phyloP scores from a whole-genome alignment of 345 rosid species.

The Eucalyptus pumila region DNA sequence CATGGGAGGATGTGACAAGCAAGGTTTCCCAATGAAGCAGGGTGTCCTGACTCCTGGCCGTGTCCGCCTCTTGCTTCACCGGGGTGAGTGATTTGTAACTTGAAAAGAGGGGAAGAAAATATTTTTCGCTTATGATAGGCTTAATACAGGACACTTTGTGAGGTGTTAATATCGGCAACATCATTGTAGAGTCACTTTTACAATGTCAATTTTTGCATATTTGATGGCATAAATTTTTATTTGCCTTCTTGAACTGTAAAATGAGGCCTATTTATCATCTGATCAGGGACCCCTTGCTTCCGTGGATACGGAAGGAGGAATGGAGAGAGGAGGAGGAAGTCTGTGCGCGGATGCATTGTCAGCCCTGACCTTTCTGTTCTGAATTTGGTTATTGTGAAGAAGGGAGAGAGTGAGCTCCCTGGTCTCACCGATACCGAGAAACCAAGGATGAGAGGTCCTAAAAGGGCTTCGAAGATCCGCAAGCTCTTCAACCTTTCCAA shows the following conservation, averaged over 20 bases:
- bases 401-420: conserved; percentile 70
- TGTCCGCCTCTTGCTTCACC: conserved; percentile 52
- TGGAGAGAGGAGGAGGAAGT: conserved; percentile 77
- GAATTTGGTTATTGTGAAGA: conserved; percentile 72
- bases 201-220: neutral
- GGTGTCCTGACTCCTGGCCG: conserved; percentile 56
- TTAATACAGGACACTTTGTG: too few species aligned
- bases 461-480: conserved; percentile 74
- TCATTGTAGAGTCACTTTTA: neutral
- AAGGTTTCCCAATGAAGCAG: conserved; percentile 67
- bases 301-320: conserved; percentile 68
- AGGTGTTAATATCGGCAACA: neutral
- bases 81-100: conserved; percentile 20
- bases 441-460: conserved; percentile 84
- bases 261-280: neutral
- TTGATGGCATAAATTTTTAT: neutral
- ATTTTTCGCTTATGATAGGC: neutral
- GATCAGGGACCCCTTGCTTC: conserved; percentile 66
- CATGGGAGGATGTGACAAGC: conserved; percentile 60
- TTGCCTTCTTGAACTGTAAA: neutral
- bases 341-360: conserved; percentile 85
- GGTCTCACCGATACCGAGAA: conserved; percentile 66
- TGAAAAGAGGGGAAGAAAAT: neutral
- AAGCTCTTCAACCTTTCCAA: conserved; percentile 61
- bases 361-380: conserved; percentile 74